Conservation (phyloP, 2,329 filamentous ascomycete genomes). For the Clonostachys byssicola region DNA sequence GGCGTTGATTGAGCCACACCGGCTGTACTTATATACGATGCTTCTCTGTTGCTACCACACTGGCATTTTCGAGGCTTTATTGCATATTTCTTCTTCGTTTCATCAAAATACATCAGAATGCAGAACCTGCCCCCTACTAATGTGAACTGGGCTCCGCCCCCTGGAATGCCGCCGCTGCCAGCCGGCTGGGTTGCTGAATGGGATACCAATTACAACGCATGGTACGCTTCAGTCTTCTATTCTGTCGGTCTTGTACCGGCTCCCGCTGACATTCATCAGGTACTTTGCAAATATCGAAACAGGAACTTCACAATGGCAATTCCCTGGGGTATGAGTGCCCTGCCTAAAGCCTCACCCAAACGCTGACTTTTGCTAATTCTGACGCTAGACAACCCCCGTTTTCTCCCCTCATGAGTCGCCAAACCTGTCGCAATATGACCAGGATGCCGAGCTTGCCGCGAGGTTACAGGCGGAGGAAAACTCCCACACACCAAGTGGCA, state of each 20-base stretch:
- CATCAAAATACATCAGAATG: too few relatives aligned
- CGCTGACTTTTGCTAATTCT: neutral
- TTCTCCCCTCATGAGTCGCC: neutral
- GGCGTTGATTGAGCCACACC: too few relatives aligned
- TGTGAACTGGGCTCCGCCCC: too few relatives aligned
- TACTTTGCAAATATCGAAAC: slow-evolving; percentile 4
- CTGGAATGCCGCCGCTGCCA: neutral
- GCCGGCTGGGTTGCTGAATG: neutral
- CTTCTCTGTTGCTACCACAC: too few relatives aligned
- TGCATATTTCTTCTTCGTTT: too few relatives aligned
- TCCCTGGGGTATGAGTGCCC: neutral
- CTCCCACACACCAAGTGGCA: neutral
- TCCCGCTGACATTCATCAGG: neutral
- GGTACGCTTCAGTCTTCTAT: neutral
- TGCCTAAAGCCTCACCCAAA: neutral
- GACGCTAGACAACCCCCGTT: neutral
- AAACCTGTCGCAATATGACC: neutral
- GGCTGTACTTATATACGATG: too few relatives aligned
- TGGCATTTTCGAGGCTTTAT: too few relatives aligned
- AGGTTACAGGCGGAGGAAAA: slow-evolving; percentile 1
- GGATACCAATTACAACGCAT: neutral
- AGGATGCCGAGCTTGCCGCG: neutral
- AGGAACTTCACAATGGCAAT: slow-evolving; percentile 1
- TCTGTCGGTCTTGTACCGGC: neutral
- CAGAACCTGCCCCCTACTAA: too few relatives aligned